These are phyloP conservation scores for Aspergillus haitiensis DNA, from an alignment of 495 filamentous ascomycete species.

Conservation along the genomic window DNA sequence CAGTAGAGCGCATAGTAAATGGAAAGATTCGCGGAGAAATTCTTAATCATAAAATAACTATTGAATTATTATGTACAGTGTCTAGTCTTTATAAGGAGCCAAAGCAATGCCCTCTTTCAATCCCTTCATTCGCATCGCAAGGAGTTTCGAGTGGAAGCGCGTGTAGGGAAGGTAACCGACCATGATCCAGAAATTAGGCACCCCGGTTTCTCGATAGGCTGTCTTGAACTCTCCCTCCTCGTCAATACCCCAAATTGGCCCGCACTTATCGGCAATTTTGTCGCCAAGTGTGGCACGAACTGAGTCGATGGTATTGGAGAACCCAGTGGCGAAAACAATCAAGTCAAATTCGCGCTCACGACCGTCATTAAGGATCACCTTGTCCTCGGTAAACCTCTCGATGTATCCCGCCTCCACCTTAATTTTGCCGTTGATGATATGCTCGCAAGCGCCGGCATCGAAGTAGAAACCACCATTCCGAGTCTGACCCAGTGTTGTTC, in stretches of 20 bases:
- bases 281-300: conserved; percentile 50
- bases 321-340: conserved; percentile 75
- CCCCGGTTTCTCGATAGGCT: conserved; percentile 61
- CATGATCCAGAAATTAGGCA: conserved; percentile 31
- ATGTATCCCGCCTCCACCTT: conserved; percentile 59
- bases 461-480: conserved; percentile 71
- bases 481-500: conserved; percentile 31
- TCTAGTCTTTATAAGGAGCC: conserved; percentile 19
- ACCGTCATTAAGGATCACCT: conserved; percentile 59
- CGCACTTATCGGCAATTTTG: conserved; percentile 49
- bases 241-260: conserved; percentile 72
- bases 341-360: conserved; percentile 63
- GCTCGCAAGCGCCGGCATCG: conserved; percentile 60
- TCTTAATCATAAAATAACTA: neutral
- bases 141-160: conserved; percentile 25
- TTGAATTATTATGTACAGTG: conserved; percentile 10
- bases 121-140: conserved; percentile 27
- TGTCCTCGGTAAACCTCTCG: conserved; percentile 24
- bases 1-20: neutral
- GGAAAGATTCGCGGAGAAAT: neutral
- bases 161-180: conserved; percentile 27
- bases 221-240: conserved; percentile 66
- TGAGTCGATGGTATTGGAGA: conserved; percentile 49
- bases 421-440: conserved; percentile 69
- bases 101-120: conserved; percentile 24